phyloP scores from a whole-genome alignment of 2,329 filamentous ascomycete species.

The Pleomassaria siparia region DNA sequence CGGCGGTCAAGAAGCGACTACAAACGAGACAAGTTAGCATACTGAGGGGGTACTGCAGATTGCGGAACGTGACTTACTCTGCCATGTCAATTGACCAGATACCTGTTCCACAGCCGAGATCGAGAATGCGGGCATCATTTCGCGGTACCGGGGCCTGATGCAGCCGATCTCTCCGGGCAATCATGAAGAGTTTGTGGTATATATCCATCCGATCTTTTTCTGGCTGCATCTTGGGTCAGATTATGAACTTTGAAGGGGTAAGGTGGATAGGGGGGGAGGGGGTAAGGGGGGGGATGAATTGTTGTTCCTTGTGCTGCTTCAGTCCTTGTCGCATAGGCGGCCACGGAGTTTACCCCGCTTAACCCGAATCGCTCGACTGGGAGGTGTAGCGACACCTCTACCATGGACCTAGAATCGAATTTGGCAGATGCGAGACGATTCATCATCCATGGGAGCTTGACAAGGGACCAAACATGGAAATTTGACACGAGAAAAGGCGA shows the following conservation, averaged over 20 bases:
- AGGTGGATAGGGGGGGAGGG: too few species aligned
- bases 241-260: too few species aligned
- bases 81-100: slow-evolving; percentile 91
- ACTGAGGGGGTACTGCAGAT: slow-evolving; percentile 12
- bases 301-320: too few species aligned
- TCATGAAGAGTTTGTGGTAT: slow-evolving; percentile 74
- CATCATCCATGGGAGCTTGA: too few species aligned
- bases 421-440: too few species aligned
- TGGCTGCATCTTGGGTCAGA: slow-evolving; percentile 47
- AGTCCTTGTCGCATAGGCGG: too few species aligned
- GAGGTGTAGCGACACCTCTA: too few species aligned
- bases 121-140: slow-evolving; percentile 55
- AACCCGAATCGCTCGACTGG: too few species aligned
- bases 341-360: too few species aligned
- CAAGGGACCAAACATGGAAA: too few species aligned
- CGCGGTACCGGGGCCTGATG: slow-evolving; percentile 48
- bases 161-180: slow-evolving; percentile 59
- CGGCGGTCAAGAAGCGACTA: slow-evolving; percentile 58
- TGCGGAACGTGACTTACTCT: slow-evolving; percentile 57
- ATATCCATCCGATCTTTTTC: slow-evolving; percentile 81
- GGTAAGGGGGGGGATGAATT: too few species aligned
- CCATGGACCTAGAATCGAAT: too few species aligned
- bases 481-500: not conserved
- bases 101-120: slow-evolving; percentile 81
- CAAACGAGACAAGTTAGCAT: slow-evolving; percentile 31